Conservation (phyloP, 2,329 filamentous ascomycete genomes). For the Apiospora marii region DNA sequence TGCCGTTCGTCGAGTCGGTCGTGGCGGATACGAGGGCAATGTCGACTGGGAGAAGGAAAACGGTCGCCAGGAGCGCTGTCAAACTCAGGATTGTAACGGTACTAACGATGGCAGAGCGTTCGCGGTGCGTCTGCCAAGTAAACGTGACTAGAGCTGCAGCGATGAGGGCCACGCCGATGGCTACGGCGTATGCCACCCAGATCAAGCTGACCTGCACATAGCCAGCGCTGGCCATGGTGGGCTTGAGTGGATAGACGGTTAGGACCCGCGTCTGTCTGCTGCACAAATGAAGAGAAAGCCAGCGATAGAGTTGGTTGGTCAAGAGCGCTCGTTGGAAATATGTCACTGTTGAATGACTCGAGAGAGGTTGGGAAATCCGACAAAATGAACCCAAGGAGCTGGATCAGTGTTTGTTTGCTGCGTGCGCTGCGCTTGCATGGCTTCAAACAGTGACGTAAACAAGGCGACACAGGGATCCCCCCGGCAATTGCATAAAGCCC, state of each 20-base stretch:
- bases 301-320: conserved; percentile 1
- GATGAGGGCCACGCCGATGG: conserved; percentile 77
- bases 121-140: conserved; percentile 87
- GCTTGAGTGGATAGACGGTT: not conserved
- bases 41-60: conserved; percentile 92
- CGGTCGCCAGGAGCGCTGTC: conserved; percentile 86
- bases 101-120: conserved; percentile 83
- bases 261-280: not conserved
- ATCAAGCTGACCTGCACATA: conserved; percentile 89
- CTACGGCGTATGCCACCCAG: conserved; percentile 92
- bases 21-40: conserved; percentile 95
- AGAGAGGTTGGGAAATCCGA: conserved; percentile 3
- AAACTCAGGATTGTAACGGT: conserved; percentile 87
- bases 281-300: conserved; percentile 1
- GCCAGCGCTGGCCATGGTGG: conserved; percentile 49
- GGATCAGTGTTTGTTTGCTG: conserved; percentile 4
- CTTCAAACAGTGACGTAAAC: conserved; percentile 24
- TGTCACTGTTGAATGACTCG: conserved; percentile 10
- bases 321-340: not conserved
- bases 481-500: conserved; percentile 13
- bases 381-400: not conserved
- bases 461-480: conserved; percentile 8
- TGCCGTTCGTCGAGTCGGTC: conserved; percentile 74
- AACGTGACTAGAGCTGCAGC: conserved; percentile 87
- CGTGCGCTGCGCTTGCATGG: conserved; percentile 5